Evolutionary conservation across 352 stramenopile genomes (phyloP).

Genomic region (Phytophthora idaei): DNA sequence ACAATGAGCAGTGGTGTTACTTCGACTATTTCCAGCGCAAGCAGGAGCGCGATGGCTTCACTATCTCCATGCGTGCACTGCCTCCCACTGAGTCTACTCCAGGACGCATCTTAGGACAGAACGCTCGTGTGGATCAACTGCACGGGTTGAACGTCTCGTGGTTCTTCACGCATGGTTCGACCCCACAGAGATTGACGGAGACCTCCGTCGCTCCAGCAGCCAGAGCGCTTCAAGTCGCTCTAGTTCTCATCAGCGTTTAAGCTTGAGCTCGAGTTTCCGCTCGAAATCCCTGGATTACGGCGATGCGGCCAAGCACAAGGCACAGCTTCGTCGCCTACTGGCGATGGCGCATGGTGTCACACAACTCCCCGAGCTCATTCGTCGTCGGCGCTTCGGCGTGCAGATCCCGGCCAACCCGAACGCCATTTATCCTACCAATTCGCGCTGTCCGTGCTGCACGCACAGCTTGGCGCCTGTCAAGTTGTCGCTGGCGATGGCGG

Average conservation of each 20-base stretch:
- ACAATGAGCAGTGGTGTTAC: conserved; percentile 34
- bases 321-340: conserved; percentile 23
- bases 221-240: background rate
- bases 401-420: conserved; percentile 32
- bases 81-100: conserved; percentile 4
- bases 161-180: conserved; percentile 38
- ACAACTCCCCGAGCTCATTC: conserved; percentile 38
- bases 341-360: conserved; percentile 29
- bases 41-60: conserved; percentile 21
- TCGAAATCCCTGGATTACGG: background rate
- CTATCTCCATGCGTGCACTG: conserved; percentile 26
- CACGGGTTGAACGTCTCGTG: conserved; percentile 32
- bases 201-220: background rate
- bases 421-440: conserved; percentile 22
- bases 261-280: background rate
- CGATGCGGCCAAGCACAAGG: conserved; percentile 1
- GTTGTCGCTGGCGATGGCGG: background rate
- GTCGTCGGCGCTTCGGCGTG: conserved; percentile 39
- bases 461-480: conserved; percentile 34
- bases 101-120: conserved; percentile 9
- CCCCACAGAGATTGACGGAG: background rate
- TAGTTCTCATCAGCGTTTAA: background rate
- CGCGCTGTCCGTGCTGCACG: conserved; percentile 49
- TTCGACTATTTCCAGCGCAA: conserved; percentile 29
- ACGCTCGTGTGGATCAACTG: conserved; percentile 35